Percentiles rank a stretch among this genome's conserved stretches.
phyloP scores from a whole-genome alignment of 306 rosid species.

The Crataegus laevigata region DNA sequence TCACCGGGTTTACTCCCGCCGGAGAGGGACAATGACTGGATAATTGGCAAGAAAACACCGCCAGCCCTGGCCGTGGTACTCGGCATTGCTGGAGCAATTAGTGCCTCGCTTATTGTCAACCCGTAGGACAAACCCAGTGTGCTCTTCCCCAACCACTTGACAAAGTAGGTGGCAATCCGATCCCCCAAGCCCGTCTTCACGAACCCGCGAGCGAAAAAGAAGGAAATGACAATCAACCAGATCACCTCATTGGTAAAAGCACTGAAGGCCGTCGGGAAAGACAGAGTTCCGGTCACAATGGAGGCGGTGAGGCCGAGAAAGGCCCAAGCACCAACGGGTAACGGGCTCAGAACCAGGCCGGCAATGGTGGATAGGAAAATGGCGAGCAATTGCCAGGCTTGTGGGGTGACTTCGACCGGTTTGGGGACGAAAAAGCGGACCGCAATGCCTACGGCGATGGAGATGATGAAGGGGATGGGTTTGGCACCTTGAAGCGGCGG shows the following conservation, averaged over 20 bases:
- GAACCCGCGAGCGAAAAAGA: constrained; percentile 94
- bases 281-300: constrained; percentile 55
- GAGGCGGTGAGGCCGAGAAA: constrained; percentile 62
- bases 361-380: constrained; percentile 83
- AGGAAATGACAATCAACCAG: constrained; percentile 92
- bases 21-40: constrained; percentile 72
- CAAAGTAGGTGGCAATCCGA: constrained; percentile 82
- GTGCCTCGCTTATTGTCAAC: constrained; percentile 70
- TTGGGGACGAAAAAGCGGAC: constrained; percentile 62
- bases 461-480: constrained; percentile 50
- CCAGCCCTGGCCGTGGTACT: constrained; percentile 97
- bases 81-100: constrained; percentile 97
- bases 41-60: constrained; percentile 88
- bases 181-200: constrained; percentile 92
- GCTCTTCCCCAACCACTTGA: constrained; percentile 83
- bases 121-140: constrained; percentile 87
- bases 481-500: constrained; percentile 48
- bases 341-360: constrained; percentile 77
- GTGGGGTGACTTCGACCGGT: constrained; percentile 57
- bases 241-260: constrained; percentile 92
- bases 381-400: constrained; percentile 88
- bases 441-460: constrained; percentile 51
- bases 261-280: constrained; percentile 59
- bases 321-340: constrained; percentile 99
- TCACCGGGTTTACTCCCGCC: constrained; percentile 68